phyloP scores from a whole-genome alignment of 225 moss, liverwort and hornwort genomes.

The Polytrichum commune region DNA sequence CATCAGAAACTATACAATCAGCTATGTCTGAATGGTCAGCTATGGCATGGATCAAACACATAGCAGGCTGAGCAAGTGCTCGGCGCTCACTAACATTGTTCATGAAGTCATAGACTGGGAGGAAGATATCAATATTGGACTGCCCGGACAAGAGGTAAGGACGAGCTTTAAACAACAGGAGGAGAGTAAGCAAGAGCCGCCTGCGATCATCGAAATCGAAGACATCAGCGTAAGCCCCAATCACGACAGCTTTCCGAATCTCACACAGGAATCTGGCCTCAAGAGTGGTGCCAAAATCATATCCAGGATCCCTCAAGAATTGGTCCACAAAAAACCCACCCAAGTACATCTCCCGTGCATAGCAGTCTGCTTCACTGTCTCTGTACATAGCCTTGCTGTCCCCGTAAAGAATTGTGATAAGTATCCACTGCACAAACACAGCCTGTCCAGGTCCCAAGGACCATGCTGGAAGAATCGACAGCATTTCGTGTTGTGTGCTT shows the following conservation, averaged over 20 bases:
- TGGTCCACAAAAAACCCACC: conserved; percentile 97
- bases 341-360: conserved; percentile 94
- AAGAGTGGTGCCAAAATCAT: conserved; percentile 78
- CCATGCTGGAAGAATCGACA: conserved; percentile 63
- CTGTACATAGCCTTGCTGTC: conserved; percentile 75
- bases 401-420: conserved; percentile 72
- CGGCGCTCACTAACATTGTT: conserved; percentile 71
- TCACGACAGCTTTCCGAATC: conserved; percentile 90
- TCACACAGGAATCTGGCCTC: conserved; percentile 90
- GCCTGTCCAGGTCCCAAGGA: conserved; percentile 61
- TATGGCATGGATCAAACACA: conserved; percentile 87
- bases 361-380: conserved; percentile 67
- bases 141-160: conserved; percentile 84
- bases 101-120: conserved; percentile 89
- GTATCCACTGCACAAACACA: conserved; percentile 73
- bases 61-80: conserved; percentile 93
- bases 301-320: conserved; percentile 83
- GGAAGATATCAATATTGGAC: conserved; percentile 95
- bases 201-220: conserved; percentile 92
- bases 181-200: conserved; percentile 76
- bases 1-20: conserved; percentile 94
- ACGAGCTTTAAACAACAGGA: conserved; percentile 89
- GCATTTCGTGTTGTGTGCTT: conserved; percentile 31
- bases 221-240: conserved; percentile 83
- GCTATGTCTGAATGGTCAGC: conserved; percentile 92